phyloP scores from a whole-genome alignment of 2,329 filamentous ascomycete genomes.

The Acrocalymma vagum region DNA sequence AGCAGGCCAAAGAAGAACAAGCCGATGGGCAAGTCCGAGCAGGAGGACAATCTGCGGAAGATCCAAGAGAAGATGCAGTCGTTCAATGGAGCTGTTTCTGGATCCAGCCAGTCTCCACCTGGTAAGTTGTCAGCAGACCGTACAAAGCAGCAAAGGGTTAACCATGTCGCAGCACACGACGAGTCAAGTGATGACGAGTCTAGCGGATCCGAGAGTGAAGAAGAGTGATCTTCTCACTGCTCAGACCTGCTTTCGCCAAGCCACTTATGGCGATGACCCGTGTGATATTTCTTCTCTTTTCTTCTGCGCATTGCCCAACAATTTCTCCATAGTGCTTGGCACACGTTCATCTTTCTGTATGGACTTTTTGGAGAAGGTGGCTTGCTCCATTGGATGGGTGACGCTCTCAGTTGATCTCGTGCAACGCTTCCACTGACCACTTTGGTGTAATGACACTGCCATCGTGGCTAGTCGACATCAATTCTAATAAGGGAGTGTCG shows the following conservation, averaged over 20 bases:
- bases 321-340: no score
- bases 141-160: neutral
- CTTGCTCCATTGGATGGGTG: no score
- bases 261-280: no score
- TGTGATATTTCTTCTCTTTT: constrained; percentile 18
- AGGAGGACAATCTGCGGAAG: constrained; percentile 72
- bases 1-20: constrained; percentile 76
- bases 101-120: constrained; percentile 55
- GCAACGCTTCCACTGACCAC: no score
- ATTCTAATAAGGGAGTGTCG: constrained; percentile 1
- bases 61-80: constrained; percentile 65
- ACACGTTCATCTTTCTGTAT: no score
- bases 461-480: no score
- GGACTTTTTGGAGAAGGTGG: no score
- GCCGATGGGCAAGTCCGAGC: constrained; percentile 77
- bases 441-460: no score
- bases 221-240: constrained; percentile 43
- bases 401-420: no score
- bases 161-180: constrained; percentile 37
- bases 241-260: constrained; percentile 2
- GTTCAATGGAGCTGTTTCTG: constrained; percentile 49
- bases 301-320: constrained; percentile 15
- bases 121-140: constrained; percentile 36
- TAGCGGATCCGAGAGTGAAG: constrained; percentile 62
- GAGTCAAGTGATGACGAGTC: constrained; percentile 60